Base-by-base conservation (phyloP, 257 asterid species). In the Primulina eburnea region DNA sequence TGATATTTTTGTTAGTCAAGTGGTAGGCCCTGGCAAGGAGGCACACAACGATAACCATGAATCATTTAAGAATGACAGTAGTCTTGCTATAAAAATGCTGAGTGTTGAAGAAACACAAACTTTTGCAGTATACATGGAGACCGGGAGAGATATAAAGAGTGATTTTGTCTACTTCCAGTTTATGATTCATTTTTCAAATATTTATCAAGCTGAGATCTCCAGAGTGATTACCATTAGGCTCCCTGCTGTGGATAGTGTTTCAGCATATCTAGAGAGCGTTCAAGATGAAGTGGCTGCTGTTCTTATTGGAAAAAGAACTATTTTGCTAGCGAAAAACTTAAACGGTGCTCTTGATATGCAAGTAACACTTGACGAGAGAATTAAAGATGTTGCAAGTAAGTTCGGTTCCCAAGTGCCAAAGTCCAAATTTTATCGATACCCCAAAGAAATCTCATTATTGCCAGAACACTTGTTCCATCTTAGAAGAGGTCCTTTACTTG, bases 21-120 rank as follows among this genome's bases (percentile, higher is more conserved):
- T 92, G 16, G 78, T 92, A 66, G 98, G 98, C 69, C 98, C 97
- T 14, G 98, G 97, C 28, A 95, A 92, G 84, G 96, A 87, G 89
- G 91, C 95, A 11, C 92, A 87, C 3, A 35, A 68, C 24, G 98
- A 92, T 70, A 88, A 64, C 82, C 82, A 70, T 40, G 96, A 87
- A 77, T 73, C 86, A 62, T 92, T 82, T 64, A 88, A 87, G 83
- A 87, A 72, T 62, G 95, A 88, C 50, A 67, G 35, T 35, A 87
- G 95, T 50, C 84, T 92, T 75, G 86, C 86, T 53, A 75, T 92
- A 58, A 86, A 85, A 79, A 84, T 92, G 97, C 78, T 87, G 61
- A 88, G 97, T 75, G 88, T 92, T 66, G 98, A 92, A 81, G 97
- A 90, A 75, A 82, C 97, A 26, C 98, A 92, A 73, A 80, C 96